phyloP scores from a whole-genome alignment of 176 grass and related monocot species.

The Olyra latifolia region DNA sequence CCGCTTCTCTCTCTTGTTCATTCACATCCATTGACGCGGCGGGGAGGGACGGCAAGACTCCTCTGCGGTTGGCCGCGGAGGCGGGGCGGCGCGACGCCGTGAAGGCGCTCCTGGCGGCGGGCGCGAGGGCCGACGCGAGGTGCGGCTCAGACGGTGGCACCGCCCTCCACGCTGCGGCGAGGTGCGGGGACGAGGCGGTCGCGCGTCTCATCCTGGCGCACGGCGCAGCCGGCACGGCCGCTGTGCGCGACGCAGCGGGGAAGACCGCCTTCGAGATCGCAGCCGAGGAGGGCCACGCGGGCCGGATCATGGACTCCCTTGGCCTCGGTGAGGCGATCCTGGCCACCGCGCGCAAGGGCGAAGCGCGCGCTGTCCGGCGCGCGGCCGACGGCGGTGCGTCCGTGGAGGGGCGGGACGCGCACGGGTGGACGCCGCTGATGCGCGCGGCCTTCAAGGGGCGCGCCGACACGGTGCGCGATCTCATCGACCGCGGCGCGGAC shows the following conservation, averaged over 20 bases:
- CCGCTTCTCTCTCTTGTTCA: slow-evolving; percentile 17
- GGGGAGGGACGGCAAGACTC: slow-evolving; percentile 57
- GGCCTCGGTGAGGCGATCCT: slow-evolving; percentile 59
- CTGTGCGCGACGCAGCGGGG: slow-evolving; percentile 48
- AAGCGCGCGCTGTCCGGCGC: slow-evolving; percentile 18
- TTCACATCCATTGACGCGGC: slow-evolving; percentile 44
- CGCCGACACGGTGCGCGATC: slow-evolving; percentile 40
- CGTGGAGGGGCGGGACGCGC: slow-evolving; percentile 48
- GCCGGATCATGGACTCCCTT: slow-evolving; percentile 44
- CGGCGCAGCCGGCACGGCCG: slow-evolving; percentile 39
- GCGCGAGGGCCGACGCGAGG: slow-evolving; percentile 49
- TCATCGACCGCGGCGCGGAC: slow-evolving; percentile 46
- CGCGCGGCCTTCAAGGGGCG: slow-evolving; percentile 63
- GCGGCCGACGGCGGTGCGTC: slow-evolving; percentile 46
- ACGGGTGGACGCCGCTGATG: slow-evolving; percentile 76
- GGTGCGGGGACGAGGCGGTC: slow-evolving; percentile 48
- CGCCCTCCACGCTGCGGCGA: slow-evolving; percentile 56
- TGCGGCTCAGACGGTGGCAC: slow-evolving; percentile 41
- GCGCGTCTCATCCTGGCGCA: slow-evolving; percentile 34
- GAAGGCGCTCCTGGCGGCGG: slow-evolving; percentile 42
- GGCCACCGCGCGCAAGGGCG: slow-evolving; percentile 42
- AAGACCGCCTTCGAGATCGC: slow-evolving; percentile 60
- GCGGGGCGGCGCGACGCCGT: slow-evolving; percentile 41
- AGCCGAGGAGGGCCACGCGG: slow-evolving; percentile 44
- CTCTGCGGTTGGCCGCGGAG: slow-evolving; percentile 52